Conservation (phyloP, 257 asterid genomes). For the Thymus quinquecostatus region DNA sequence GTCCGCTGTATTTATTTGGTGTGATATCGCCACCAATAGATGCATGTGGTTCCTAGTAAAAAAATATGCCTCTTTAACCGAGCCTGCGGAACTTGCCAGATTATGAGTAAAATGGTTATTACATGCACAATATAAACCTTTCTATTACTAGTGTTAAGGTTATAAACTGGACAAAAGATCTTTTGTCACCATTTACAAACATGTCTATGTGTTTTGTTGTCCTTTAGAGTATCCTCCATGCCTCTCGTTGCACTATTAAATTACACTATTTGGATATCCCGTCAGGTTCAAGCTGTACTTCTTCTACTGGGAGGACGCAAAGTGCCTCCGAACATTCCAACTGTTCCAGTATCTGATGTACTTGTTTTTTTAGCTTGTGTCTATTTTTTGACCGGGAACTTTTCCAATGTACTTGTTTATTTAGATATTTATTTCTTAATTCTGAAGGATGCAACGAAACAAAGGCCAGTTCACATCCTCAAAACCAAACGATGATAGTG, state of each 20-base stretch:
- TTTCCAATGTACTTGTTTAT: not conserved
- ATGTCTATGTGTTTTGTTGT: not conserved
- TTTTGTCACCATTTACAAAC: not conserved
- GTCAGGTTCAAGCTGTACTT: conserved; percentile 85
- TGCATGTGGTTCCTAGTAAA: conserved; percentile 4
- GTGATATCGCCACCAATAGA: not conserved
- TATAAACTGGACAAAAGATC: not conserved
- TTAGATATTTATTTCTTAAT: conserved; percentile 3
- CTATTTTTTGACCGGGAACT: not conserved
- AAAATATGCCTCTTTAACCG: not conserved
- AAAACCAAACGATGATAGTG: conserved; percentile 63
- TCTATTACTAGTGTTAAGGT: not conserved
- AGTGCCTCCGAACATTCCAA: conserved; percentile 58
- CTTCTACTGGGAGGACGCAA: conserved; percentile 80
- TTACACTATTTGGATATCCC: conserved; percentile 22
- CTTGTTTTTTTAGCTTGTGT: not conserved
- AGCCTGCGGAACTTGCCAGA: conserved; percentile 16
- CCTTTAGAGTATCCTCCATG: not conserved
- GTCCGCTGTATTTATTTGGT: not conserved
- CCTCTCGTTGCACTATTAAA: not conserved
- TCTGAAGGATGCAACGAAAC: conserved; percentile 71
- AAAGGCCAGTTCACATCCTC: conserved; percentile 83
- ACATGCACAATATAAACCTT: not conserved
- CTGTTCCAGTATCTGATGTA: conserved; percentile 39
- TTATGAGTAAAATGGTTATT: not conserved